A percentile compares a stretch with the other conserved stretches of the same genome.
Evolutionary conservation across 495 filamentous ascomycete species (phyloP).

Genomic region (Neurospora sp.): DNA sequence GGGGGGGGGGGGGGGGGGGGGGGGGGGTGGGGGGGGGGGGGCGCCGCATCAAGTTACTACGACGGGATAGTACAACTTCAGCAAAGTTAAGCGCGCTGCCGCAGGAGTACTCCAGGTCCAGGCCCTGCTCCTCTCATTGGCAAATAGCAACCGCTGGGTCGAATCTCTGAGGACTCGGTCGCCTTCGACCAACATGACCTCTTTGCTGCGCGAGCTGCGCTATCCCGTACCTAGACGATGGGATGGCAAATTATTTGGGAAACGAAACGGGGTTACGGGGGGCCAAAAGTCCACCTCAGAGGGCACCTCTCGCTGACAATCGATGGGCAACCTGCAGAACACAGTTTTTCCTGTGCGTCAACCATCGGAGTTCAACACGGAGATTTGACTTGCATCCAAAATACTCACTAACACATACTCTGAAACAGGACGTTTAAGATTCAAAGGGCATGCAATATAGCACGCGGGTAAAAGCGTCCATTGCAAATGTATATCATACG

Average conservation of each 20-base stretch:
- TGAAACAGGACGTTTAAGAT: not conserved
- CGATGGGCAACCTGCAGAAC: not conserved
- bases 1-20: no score
- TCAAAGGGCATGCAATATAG: not conserved
- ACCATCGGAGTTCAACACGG: not conserved
- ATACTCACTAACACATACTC: not conserved
- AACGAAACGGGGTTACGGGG: not conserved
- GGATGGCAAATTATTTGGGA: not conserved
- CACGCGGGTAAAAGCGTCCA: not conserved
- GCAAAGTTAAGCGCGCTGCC: conserved; percentile 2
- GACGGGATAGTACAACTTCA: not conserved
- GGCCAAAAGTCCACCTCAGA: not conserved
- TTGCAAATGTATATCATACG: not conserved
- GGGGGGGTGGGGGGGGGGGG: no score
- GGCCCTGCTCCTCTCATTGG: not conserved
- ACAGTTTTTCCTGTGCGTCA: not conserved
- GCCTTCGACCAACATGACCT: not conserved
- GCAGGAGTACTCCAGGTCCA: not conserved
- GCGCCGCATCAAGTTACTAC: not conserved
- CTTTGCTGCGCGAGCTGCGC: not conserved
- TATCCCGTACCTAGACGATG: not conserved
- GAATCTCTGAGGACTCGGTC: not conserved
- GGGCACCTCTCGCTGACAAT: not conserved
- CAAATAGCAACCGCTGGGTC: not conserved
- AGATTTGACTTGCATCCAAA: not conserved